Base-by-base conservation (phyloP, 1,284 basidiomycete genomes). In the Trichosporon ovoides region DNA sequence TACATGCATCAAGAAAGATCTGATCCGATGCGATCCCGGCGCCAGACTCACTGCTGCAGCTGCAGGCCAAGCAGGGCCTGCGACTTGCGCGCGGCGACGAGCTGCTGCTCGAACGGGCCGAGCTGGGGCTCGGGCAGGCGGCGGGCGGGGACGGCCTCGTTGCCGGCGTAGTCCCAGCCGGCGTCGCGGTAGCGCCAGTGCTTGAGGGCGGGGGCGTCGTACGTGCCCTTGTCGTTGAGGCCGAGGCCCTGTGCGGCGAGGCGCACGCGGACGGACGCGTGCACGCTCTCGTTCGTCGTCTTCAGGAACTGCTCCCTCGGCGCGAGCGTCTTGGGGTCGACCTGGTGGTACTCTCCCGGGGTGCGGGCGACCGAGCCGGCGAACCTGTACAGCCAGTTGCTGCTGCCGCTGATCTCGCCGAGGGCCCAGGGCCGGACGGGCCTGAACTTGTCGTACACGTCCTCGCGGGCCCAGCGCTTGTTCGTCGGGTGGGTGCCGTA, bases 321-420 rank as follows among this genome's bases (percentile, higher is more conserved):
- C 19, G 34, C 14, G 19, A 36, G 33, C 14, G 19, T 36, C 3
- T 16, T 19, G 13, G 49, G 49, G 33, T 51, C 49, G 34, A 51
- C 34, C 33, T 51, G 49, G 33, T 35, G 33, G 34, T 51, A 51
- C 33, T 18, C 20, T 6, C 49, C 49, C 9, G 49, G 49, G 12
- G 49, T 51, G 19, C 49, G 49, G 18, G 20, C 36, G 18, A 36
- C 33, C 12, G 28, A 12, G 33, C 49, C 49, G 2, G 49, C 34
- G 36, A 51, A 51, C 49, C 36, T 51, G 49, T 51, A 51, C 19
- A 51, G 13, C 12, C 34, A 36, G 34, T 51, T 51, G 33, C 7
- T 36, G 49, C 49, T 51, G 49, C 49, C 33, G n/a, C 33, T 51
- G 49, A 51, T 51, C 2, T 33, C 31, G 34, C 49, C 49, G 33